Evolutionary conservation across 2,329 filamentous ascomycete genomes (phyloP), one percentile per base, ranked within the genome.

Genomic region (Sphaerulina vaccinii): DNA sequence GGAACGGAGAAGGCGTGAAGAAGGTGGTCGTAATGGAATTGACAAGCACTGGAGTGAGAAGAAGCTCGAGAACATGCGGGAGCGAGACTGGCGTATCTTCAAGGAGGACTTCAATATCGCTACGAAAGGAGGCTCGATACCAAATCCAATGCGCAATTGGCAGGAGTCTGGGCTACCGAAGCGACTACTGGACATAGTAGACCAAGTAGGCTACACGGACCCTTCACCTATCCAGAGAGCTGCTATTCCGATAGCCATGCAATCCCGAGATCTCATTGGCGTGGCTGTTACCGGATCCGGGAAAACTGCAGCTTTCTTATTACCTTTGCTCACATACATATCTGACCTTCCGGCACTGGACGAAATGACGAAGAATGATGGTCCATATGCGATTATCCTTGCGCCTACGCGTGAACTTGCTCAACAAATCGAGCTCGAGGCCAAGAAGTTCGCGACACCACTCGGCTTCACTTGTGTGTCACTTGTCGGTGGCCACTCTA

Each of bases 61-160:
- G 82, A 81, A 80, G 56, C 76, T 97, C 57, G 84, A 88, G 11
- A 88, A 96, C 64, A 99, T 99, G 93, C 88, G 90, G 57, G 91
- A 97, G 73, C 81, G 93, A 69, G 93, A 99, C 72, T 99, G 93
- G 93, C 88, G 93, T 68, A 97, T 99, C 63, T 96, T 99, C 83
- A 99, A 97, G 73, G 93, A 97, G 71, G 91, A 99, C 71, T 97
- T 96, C 75, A 95, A 93, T 63, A 99, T 99, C 68, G 80, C 86
- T 35, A 96, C 90, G 7, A 97, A 96, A 71, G 93, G 93, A 52
- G 92, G 92, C 37, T 80, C 81, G 21, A 90, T 97, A 50, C 93
- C 93, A 1, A 92, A 97, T 64, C 93, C 93, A 0, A 97, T 99
- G 91, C 90, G 93, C 43, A 90, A 79, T 62, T 99, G 93, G 93